Evolutionary conservation across 306 rosid genomes (phyloP), one percentile per base, ranked within the genome.

Genomic region (Ochetophila trinervis): DNA sequence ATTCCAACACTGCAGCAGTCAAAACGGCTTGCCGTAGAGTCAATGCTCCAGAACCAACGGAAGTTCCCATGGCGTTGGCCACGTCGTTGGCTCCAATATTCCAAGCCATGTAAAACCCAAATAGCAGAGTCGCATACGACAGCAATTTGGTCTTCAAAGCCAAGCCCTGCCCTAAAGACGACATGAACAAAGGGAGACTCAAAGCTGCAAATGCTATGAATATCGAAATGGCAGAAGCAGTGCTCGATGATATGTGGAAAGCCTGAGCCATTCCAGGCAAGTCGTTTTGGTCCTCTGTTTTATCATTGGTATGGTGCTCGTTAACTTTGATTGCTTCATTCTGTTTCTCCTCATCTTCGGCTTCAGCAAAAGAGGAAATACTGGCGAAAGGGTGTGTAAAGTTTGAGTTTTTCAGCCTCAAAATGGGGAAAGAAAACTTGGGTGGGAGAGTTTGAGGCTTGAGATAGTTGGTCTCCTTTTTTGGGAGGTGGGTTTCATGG

Each of bases 31-130:
- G 99, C 52, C 96, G 62, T 3, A 94, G 78, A 13, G 95, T 66
- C 83, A 94, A 53, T 1, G 99, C 99, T 2, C 99, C 99, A 0
- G 99, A 94, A 0, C 99, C 99, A 42, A 90, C 99, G 5, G 97
- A 94, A 8, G 99, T 94, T 3, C 99, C 99, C 99, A 94, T 94
- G 1, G 99, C 99, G 69, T 94, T 94, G 0, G 99, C 99, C 71
- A 94, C 99, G 53, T 94, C 99, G 53, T 94, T 94, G 22, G 99
- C 97, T 13, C 99, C 99, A 19, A 94, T 94, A 71, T 94, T 94
- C 99, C 99, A 94, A 34, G 97, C 99, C 99, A 94, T 94, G 79
- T 94, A 94, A 35, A 94, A 90, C n/a, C 97, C 99, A 60, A 86
- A 86, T 51, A 94, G 60, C 17, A 94, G 71, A 0, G 99, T 88